These are phyloP conservation scores for Linnemannia hyalina DNA, from an alignment of 192 early-diverging fungal genomes.

Conservation along the genomic window DNA sequence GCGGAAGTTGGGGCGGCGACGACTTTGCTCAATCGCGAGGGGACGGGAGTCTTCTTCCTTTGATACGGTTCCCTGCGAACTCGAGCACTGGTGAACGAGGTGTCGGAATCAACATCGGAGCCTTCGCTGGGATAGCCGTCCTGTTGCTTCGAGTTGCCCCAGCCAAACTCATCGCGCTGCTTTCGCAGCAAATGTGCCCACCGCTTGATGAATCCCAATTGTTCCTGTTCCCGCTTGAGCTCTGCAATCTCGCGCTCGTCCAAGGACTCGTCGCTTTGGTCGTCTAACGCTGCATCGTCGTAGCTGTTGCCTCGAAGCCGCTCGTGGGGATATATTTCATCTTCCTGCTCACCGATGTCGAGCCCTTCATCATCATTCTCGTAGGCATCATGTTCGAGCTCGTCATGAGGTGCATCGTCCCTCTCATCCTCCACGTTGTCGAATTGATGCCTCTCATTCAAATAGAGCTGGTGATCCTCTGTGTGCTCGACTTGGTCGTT, in stretches of 20 bases:
- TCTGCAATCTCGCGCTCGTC: conserved; percentile 20
- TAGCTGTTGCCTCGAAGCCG: conserved; percentile 13
- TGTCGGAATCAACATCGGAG: conserved; percentile 16
- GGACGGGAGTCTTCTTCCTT: not conserved
- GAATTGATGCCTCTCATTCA: not conserved
- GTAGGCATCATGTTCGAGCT: not conserved
- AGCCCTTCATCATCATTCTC: conserved; percentile 15
- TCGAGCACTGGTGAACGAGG: conserved; percentile 20
- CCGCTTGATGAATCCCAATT: conserved; percentile 41
- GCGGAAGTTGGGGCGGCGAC: not conserved
- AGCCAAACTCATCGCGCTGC: conserved; percentile 39
- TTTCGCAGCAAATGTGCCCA: conserved; percentile 24
- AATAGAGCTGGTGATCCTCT: not conserved
- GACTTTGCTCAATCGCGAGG: not conserved
- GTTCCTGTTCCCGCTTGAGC: conserved; percentile 20
- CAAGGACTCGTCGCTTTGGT: conserved; percentile 1
- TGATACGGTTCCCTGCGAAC: not conserved
- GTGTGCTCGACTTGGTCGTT: not conserved
- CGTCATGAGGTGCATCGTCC: not conserved
- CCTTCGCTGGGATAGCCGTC: not conserved
- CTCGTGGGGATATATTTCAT: conserved; percentile 23
- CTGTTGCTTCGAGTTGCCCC: conserved; percentile 16
- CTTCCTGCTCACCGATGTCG: conserved; percentile 30
- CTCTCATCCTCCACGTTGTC: not conserved
- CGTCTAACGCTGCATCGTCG: not conserved